Percentiles rank a stretch among this genome's conserved stretches.
Evolutionary conservation across 305 asterid species (phyloP).

Genomic region (Rubia tinctorum): DNA sequence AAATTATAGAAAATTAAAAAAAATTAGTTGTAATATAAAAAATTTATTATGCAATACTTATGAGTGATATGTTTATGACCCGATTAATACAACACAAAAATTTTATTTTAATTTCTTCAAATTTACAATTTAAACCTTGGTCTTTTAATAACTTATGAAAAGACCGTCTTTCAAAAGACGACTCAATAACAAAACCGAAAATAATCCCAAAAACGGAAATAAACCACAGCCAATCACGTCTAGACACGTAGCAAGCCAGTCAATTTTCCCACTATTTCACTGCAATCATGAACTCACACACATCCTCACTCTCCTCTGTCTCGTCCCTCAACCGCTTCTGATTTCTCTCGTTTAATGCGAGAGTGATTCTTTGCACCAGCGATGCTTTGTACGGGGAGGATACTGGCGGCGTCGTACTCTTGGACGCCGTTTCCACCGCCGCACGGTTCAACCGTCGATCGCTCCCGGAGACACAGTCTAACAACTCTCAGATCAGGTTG

Average conservation of each 20-base stretch:
- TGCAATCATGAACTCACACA: neutral
- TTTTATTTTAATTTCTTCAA: no score
- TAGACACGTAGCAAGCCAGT: slow-evolving; percentile 15
- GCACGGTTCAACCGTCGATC: slow-evolving; percentile 8
- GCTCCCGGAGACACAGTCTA: slow-evolving; percentile 28
- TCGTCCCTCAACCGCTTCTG: neutral
- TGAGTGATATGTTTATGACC: no score
- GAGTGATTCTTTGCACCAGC: neutral
- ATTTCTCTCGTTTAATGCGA: neutral
- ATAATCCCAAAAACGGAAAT: neutral
- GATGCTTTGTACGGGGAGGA: slow-evolving; percentile 27
- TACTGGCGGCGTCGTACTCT: slow-evolving; percentile 23
- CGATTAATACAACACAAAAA: no score
- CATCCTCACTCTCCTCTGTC: neutral
- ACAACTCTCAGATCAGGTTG: slow-evolving; percentile 30
- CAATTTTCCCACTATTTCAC: slow-evolving; percentile 20
- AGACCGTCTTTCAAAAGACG: no score
- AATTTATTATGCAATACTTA: no score
- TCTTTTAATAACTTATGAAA: no score
- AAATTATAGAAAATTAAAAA: no score
- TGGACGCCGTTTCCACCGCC: slow-evolving; percentile 11
- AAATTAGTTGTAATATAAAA: no score
- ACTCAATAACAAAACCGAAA: neutral
- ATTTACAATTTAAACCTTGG: no score
- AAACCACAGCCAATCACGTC: neutral